Conservation (phyloP, 2,329 filamentous ascomycete species). For the Microdochium trichocladiopsis region DNA sequence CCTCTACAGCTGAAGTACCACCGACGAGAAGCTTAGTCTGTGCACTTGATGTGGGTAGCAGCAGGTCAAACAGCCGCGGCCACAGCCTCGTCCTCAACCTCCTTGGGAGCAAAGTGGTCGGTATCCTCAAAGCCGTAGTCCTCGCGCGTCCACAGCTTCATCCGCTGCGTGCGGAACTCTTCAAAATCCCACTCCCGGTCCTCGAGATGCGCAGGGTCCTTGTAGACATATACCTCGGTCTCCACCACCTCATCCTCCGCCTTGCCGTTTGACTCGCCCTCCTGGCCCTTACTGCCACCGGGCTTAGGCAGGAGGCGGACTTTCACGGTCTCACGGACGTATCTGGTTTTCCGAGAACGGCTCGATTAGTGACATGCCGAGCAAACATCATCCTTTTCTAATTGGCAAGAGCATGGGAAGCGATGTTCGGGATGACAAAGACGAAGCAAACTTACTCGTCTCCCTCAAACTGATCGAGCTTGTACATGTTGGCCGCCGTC, state of each 20-base stretch:
- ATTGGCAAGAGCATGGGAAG: too few relatives aligned
- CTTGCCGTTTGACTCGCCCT: conserved; percentile 32
- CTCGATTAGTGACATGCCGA: too few relatives aligned
- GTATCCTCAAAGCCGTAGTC: conserved; percentile 35
- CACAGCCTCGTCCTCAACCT: conserved; percentile 5
- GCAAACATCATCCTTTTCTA: too few relatives aligned
- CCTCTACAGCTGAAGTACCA: too few relatives aligned
- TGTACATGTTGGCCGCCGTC: conserved; percentile 66
- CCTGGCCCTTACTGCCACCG: conserved; percentile 28
- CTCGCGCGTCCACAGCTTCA: conserved; percentile 45
- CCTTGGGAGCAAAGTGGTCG: conserved; percentile 15
- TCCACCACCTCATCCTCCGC: conserved; percentile 38
- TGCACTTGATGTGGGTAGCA: too few relatives aligned
- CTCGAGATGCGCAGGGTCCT: conserved; percentile 48
- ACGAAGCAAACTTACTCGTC: conserved; percentile 37
- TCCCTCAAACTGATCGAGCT: conserved; percentile 80
- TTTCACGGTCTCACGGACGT: conserved; percentile 24
- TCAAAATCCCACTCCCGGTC: conserved; percentile 80
- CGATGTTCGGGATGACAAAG: too few relatives aligned
- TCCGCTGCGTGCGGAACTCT: conserved; percentile 71
- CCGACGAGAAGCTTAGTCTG: too few relatives aligned
- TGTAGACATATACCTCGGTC: conserved; percentile 61
- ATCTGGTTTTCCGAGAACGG: conserved; percentile 10
- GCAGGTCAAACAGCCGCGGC: neutral
- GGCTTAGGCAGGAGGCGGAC: conserved; percentile 27